Base-by-base conservation (phyloP, 2,329 filamentous ascomycete species). In the Westerdykella aurantiaca region DNA sequence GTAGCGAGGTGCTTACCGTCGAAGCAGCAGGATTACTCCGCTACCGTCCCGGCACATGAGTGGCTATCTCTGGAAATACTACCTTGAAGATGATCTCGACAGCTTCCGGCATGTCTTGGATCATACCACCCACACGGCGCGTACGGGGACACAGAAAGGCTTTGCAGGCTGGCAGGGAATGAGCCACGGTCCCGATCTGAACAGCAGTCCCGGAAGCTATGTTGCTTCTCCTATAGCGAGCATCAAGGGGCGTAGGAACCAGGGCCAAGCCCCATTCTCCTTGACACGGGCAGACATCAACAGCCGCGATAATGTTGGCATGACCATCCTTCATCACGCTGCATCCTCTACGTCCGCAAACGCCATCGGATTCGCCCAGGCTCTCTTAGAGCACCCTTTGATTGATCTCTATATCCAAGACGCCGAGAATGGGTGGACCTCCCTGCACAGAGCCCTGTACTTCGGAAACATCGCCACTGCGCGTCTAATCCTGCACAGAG, bases 61-160 rank as follows among this genome's bases (percentile, higher is more conserved):
- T 84, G 85, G 89, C 76, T 81, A 86, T 80, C 82, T 98, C 70
- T 96, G 91, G 91, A 90, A 89, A 79, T 88, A 81, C 69, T 97
- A 91, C 69, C 85, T 94, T 77, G 86, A 96, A 82, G 87, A 96
- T 79, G 89, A 98, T 82, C 86, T 95, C 82, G 90, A 95, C 69
- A 82, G 76, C 66, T 97, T 98, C 79, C 85, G 86, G 74, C 85
- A 85, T 75, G 80, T 94, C 66, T 79, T 98, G 79, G 83, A 83
- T 64, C 81, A 81, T 68, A 77, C 84, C 71, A 76, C 77, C 64
- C 77, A 75, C 67, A 77, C 73, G 63, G 64, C 75, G 50, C 79
- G 80, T 57, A 62, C 72, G 46, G 64, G 73, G 47, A 69, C 77
- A 60, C 81, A 78, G 68, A 79, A 75, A 59, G 60, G 65, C 57